Percentiles rank a stretch among this genome's conserved stretches.
Evolutionary conservation across 208 protist genomes (phyloP).

Genomic region (Wallacemonas collosoma): DNA sequence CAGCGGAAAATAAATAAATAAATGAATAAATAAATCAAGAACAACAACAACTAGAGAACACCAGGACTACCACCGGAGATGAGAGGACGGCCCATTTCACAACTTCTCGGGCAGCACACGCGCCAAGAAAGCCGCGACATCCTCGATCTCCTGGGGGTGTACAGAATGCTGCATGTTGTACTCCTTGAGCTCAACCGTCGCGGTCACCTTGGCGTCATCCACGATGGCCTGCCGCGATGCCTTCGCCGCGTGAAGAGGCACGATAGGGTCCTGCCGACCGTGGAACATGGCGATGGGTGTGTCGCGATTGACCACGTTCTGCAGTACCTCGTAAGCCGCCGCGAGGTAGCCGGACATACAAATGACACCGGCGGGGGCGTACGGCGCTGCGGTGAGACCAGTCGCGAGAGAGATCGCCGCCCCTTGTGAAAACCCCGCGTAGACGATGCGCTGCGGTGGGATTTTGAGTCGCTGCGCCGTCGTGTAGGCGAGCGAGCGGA

Average conservation of each 20-base stretch:
- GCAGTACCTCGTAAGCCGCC: constrained; percentile 46
- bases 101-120: constrained; percentile 49
- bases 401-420: constrained; percentile 78
- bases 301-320: constrained; percentile 33
- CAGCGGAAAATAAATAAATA: no score
- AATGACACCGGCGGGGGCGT: constrained; percentile 70
- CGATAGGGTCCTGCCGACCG: constrained; percentile 72
- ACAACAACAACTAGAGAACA: no score
- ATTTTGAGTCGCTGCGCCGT: constrained; percentile 57
- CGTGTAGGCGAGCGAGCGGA: constrained; percentile 66
- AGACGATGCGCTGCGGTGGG: constrained; percentile 73
- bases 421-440: constrained; percentile 93
- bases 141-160: constrained; percentile 70
- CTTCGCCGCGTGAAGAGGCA: constrained; percentile 58
- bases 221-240: constrained; percentile 53
- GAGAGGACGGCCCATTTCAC: background rate
- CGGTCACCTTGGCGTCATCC: constrained; percentile 30
- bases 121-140: constrained; percentile 59
- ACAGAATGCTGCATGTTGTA: constrained; percentile 88
- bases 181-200: constrained; percentile 49
- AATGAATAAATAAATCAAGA: no score
- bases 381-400: constrained; percentile 50
- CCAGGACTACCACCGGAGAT: no score
- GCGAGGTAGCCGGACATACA: constrained; percentile 85
- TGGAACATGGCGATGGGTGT: constrained; percentile 79